phyloP scores from a whole-genome alignment of 306 rosid species.

The Lagenaria siceraria region DNA sequence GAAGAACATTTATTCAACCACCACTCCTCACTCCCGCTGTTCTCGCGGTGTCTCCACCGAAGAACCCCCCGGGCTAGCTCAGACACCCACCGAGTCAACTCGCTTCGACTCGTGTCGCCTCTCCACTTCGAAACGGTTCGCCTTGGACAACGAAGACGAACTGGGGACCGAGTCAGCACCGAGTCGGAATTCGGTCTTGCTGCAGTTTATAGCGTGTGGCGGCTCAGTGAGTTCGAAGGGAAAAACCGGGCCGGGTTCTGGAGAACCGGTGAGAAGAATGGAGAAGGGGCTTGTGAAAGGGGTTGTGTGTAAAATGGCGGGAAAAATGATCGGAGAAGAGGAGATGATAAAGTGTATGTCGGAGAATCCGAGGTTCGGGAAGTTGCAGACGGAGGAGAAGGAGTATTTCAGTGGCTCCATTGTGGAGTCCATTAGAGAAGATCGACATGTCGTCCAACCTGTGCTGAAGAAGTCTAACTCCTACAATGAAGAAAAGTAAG shows the following conservation, averaged over 20 bases:
- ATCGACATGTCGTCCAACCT: slow-evolving; percentile 17
- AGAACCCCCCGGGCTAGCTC: slow-evolving; percentile 21
- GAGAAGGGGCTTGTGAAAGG: slow-evolving; percentile 18
- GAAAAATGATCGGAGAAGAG: slow-evolving; percentile 20
- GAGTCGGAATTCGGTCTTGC: slow-evolving; percentile 48
- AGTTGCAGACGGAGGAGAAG: slow-evolving; percentile 57
- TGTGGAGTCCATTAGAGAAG: slow-evolving; percentile 44
- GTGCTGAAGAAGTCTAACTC: slow-evolving; percentile 55
- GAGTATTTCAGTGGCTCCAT: slow-evolving; percentile 84
- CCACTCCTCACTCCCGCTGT: slow-evolving; percentile 26
- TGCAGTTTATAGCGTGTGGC: slow-evolving; percentile 79
- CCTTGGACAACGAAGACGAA: slow-evolving; percentile 10
- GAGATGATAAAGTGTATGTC: slow-evolving; percentile 46
- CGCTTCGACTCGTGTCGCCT: background rate
- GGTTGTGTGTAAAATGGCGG: slow-evolving; percentile 18
- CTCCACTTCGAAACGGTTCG: slow-evolving; percentile 9
- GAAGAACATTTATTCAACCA: slow-evolving; percentile 14
- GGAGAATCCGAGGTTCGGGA: slow-evolving; percentile 80
- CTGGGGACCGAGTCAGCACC: slow-evolving; percentile 1
- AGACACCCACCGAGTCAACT: background rate
- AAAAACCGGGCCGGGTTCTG: slow-evolving; percentile 11
- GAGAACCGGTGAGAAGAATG: slow-evolving; percentile 13
- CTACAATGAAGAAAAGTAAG: slow-evolving; percentile 63
- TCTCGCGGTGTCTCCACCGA: slow-evolving; percentile 72
- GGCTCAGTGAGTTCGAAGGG: slow-evolving; percentile 40